Percentiles rank a stretch among this genome's conserved stretches.
These are phyloP conservation scores for Ramichloridium luteum DNA, from an alignment of 2,329 filamentous ascomycete genomes.

Conservation along the genomic window DNA sequence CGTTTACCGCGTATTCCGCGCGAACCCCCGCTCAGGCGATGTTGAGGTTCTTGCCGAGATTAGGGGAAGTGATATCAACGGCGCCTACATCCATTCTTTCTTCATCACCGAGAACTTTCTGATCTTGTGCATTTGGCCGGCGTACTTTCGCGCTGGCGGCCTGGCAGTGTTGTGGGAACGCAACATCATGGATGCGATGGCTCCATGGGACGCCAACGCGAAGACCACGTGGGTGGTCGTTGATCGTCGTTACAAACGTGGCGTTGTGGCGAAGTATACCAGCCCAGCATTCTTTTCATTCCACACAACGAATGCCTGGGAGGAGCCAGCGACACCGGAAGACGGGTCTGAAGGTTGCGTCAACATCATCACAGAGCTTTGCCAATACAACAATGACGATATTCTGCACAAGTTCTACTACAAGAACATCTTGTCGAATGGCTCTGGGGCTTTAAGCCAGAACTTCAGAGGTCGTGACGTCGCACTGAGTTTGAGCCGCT, in stretches of 20 bases:
- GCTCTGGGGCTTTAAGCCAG: too few relatives aligned
- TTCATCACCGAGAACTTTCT: conserved; percentile 61
- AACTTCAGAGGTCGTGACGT: too few relatives aligned
- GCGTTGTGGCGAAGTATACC: conserved; percentile 57
- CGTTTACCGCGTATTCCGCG: conserved; percentile 58
- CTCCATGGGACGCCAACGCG: conserved; percentile 45
- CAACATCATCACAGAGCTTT: conserved; percentile 53
- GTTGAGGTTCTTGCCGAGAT: conserved; percentile 63
- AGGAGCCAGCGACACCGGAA: conserved; percentile 36
- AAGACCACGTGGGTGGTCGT: conserved; percentile 61
- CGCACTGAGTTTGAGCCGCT: conserved; percentile 6
- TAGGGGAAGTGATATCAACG: conserved; percentile 32
- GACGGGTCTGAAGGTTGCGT: conserved; percentile 27
- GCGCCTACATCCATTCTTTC: conserved; percentile 74
- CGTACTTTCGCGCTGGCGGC: conserved; percentile 47
- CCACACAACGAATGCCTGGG: conserved; percentile 67
- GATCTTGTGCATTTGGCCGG: conserved; percentile 59
- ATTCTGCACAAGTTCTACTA: conserved; percentile 59
- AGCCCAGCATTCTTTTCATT: conserved; percentile 64
- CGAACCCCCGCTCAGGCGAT: conserved; percentile 48
- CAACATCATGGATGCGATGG: conserved; percentile 58
- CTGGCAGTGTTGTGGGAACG: conserved; percentile 49
- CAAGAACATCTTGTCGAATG: conserved; percentile 50
- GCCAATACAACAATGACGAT: conserved; percentile 52
- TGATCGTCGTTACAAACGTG: conserved; percentile 49